Conservation (phyloP, 169 alveolate genomes). For the Plasmodium gallinaceum region DNA sequence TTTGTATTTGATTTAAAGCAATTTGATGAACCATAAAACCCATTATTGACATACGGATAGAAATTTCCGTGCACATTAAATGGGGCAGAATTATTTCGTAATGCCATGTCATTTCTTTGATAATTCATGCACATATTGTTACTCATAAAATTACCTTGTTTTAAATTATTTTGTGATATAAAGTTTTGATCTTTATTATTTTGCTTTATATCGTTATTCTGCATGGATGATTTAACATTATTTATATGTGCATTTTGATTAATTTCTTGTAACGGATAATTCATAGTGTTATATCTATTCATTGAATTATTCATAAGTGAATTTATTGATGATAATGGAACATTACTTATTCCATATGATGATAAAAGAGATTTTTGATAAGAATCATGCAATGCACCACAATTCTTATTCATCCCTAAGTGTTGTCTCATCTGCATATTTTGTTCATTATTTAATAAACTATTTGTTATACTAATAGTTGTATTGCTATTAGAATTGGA, state of each 20-base stretch:
- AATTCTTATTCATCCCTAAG: slow-evolving; percentile 49
- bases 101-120: slow-evolving; percentile 57
- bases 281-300: slow-evolving; percentile 43
- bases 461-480: slow-evolving; percentile 57
- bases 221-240: slow-evolving; percentile 18
- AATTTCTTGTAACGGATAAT: slow-evolving; percentile 45
- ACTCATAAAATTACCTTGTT: slow-evolving; percentile 22
- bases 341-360: slow-evolving; percentile 23
- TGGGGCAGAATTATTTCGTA: slow-evolving; percentile 34
- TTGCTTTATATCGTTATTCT: slow-evolving; percentile 10
- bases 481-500: slow-evolving; percentile 1
- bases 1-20: slow-evolving; percentile 35
- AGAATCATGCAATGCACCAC: slow-evolving; percentile 42
- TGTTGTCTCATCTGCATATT: slow-evolving; percentile 41
- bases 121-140: slow-evolving; percentile 17
- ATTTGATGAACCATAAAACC: slow-evolving; percentile 39
- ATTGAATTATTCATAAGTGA: slow-evolving; percentile 6
- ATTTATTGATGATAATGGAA: slow-evolving; percentile 19
- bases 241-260: slow-evolving; percentile 33
- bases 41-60: slow-evolving; percentile 60
- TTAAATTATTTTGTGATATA: slow-evolving; percentile 20
- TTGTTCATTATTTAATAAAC: slow-evolving; percentile 50
- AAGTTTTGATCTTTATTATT: slow-evolving; percentile 31
- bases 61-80: slow-evolving; percentile 58
- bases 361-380: slow-evolving; percentile 52